Conservation (phyloP, 345 rosid species). For the Crucihimalaya himalaica region DNA sequence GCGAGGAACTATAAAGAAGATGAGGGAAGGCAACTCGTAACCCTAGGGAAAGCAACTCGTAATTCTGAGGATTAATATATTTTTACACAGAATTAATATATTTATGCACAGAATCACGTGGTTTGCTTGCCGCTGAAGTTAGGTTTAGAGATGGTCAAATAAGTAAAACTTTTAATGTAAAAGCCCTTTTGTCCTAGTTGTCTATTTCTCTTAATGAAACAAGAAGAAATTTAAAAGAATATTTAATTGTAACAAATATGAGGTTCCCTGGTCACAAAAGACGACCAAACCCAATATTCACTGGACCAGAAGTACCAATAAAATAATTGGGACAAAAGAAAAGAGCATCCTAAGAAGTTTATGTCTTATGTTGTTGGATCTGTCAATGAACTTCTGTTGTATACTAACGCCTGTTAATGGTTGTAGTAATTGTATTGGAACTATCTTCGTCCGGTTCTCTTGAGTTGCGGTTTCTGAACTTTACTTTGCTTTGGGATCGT, state of each 20-base stretch:
- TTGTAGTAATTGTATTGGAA: not conserved
- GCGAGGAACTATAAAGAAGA: not conserved
- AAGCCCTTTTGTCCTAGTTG: too few relatives aligned
- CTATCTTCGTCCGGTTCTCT: constrained; percentile 55
- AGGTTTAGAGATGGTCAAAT: constrained; percentile 13
- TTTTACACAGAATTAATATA: too few relatives aligned
- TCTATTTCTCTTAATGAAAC: not conserved
- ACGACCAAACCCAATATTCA: constrained; percentile 15
- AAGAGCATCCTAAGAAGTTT: constrained; percentile 16
- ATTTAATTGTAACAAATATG: not conserved
- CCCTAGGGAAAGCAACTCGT: not conserved
- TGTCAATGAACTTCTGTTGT: constrained; percentile 19
- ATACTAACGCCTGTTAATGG: constrained; percentile 3
- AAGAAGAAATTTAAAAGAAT: not conserved
- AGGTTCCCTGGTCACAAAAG: constrained; percentile 22
- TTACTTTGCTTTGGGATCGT: constrained; percentile 70
- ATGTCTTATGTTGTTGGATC: constrained; percentile 19
- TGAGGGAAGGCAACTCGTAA: not conserved
- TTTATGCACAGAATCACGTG: too few relatives aligned
- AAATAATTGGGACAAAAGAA: constrained; percentile 14
- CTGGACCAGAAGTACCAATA: constrained; percentile 15
- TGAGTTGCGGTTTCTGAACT: constrained; percentile 47
- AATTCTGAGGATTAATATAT: too few relatives aligned
- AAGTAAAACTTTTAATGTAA: not conserved
- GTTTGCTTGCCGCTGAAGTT: constrained; percentile 1